Percentiles rank a stretch among this genome's conserved stretches.
Evolutionary conservation across 108 stramenopile species (phyloP).

Genomic region (Fragilaria radians): DNA sequence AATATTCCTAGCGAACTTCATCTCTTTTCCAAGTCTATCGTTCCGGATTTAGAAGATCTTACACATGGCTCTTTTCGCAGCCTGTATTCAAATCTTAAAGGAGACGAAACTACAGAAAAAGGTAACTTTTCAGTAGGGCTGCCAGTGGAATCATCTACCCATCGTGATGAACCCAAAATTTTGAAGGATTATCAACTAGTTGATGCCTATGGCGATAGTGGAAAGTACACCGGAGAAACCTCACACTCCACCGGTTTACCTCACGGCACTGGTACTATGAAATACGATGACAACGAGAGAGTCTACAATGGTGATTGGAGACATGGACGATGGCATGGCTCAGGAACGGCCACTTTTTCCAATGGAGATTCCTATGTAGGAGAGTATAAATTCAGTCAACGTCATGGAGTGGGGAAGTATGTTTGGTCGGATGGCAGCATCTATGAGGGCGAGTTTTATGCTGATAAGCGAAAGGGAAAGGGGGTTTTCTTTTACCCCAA

Average conservation of each 20-base stretch:
- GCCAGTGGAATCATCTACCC: constrained; percentile 39
- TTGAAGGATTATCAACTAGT: too few relatives aligned
- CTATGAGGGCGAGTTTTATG: constrained; percentile 2
- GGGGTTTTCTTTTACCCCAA: constrained; percentile 7
- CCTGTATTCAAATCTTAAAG: too few relatives aligned
- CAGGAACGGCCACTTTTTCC: not conserved
- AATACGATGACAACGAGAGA: constrained; percentile 4
- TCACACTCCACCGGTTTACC: not conserved
- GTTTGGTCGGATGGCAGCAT: constrained; percentile 7
- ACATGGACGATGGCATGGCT: not conserved
- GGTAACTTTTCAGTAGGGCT: too few relatives aligned
- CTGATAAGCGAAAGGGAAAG: not conserved
- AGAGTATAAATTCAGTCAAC: constrained; percentile 6
- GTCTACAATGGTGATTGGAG: constrained; percentile 2
- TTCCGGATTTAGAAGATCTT: too few relatives aligned
- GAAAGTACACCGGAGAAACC: not conserved
- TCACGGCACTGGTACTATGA: constrained; percentile 4
- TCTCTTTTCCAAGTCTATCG: too few relatives aligned
- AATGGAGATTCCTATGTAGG: constrained; percentile 2
- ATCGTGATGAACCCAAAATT: too few relatives aligned
- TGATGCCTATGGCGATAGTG: constrained; percentile 15
- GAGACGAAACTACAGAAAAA: too few relatives aligned
- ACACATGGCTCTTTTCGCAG: too few relatives aligned
- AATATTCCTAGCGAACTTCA: too few relatives aligned
- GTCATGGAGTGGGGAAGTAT: constrained; percentile 18